Base-by-base conservation (phyloP, 495 filamentous ascomycete genomes). In the Talaromyces ruber region DNA sequence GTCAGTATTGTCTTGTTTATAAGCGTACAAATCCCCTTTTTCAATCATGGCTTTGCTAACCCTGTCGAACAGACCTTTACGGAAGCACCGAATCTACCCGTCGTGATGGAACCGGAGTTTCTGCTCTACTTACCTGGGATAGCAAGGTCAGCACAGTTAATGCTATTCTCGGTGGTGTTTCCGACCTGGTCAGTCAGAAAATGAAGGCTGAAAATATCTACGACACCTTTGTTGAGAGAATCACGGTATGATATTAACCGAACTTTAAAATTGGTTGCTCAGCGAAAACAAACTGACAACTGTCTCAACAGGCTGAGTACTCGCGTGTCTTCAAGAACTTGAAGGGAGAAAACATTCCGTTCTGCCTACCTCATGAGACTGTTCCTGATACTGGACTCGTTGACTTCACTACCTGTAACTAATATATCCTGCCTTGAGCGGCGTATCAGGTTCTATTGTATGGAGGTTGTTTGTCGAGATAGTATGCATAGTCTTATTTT, bases 101-200 rank as follows among this genome's bases (percentile, higher is more conserved):
- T n/a, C 45, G 66, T 22, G 70, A 72, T 68, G 73, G 73, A 34
- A 70, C 66, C 0, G 66, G 60, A 18, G 64, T 68, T 30, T 71
- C 70, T 21, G 65, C 64, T n/a, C 69, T 74, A 39, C 60, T 75
- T 12, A 67, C 65, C 45, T 75, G 71, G 72, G 71, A 72, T 51
- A 72, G 71, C 66, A 75, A 75, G 64, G 64, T 74, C 43, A 72
- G 68, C 14, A 74, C 71, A 4, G 71, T 74, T 4, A 65, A 57
- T 62, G 68, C 72, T 3, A 51, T 74, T 9, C 60, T 75, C 21
- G 71, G 72, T 2, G 71, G 71, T 3, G 71, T 72, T 14, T 50
- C 59, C 8, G 65, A 66, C 22, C 58, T 71, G 18, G 67, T 70
- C 5, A 54, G 70, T 24, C 58, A 67, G 59, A 71, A 70, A 60